Conservation (phyloP, 345 rosid genomes). For the Arabis alpina region DNA sequence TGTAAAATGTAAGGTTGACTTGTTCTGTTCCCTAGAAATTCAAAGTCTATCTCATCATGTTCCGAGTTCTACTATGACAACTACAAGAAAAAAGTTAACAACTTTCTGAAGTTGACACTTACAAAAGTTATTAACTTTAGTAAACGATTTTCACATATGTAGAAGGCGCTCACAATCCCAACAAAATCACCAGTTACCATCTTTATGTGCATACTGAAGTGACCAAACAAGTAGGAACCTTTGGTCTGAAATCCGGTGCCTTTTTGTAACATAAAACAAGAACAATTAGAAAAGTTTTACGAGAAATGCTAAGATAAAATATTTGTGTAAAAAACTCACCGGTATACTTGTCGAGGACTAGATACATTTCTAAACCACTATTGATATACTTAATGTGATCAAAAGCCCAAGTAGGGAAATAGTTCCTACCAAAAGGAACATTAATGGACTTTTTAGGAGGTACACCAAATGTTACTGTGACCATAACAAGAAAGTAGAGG, state of each 20-base stretch:
- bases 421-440: conserved; percentile 81
- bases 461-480: conserved; percentile 54
- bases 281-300: too few relatives aligned
- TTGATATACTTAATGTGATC: conserved; percentile 87
- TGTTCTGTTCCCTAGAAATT: conserved; percentile 88
- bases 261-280: too few relatives aligned
- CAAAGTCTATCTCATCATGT: conserved; percentile 93
- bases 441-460: conserved; percentile 61
- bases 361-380: conserved; percentile 75
- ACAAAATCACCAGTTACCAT: conserved; percentile 83
- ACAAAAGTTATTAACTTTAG: not conserved
- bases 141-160: conserved; percentile 47
- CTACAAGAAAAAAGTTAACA: conserved; percentile 47
- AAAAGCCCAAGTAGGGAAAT: conserved; percentile 85
- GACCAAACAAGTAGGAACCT: conserved; percentile 81
- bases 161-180: conserved; percentile 85
- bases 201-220: conserved; percentile 86
- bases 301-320: too few relatives aligned
- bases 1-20: conserved; percentile 85
- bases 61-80: conserved; percentile 77
- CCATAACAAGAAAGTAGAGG: conserved; percentile 50
- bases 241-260: conserved; percentile 94
- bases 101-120: not conserved
- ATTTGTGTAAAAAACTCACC: too few relatives aligned
- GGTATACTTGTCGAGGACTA: conserved; percentile 75